Conservation (phyloP, 2,329 filamentous ascomycete genomes). For the Aschersonia sp. region DNA sequence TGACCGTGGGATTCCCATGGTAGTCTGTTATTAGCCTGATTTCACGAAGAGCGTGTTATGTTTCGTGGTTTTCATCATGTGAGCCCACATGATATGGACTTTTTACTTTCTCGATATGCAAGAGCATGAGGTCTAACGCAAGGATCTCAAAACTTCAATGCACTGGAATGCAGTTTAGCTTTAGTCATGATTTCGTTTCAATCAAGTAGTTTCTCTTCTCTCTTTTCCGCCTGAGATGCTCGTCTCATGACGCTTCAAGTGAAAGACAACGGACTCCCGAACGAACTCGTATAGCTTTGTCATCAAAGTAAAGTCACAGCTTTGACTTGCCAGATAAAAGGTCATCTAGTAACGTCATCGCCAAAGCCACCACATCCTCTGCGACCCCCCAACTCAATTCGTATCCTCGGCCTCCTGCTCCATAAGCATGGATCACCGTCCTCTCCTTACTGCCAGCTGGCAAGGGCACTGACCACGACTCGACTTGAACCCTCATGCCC, state of each 20-base stretch:
- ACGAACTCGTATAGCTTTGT: neutral
- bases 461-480: slow-evolving; percentile 12
- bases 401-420: slow-evolving; percentile 41
- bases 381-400: slow-evolving; percentile 46
- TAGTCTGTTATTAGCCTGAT: neutral
- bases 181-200: too few species aligned
- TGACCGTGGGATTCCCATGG: neutral
- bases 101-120: too few species aligned
- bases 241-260: neutral
- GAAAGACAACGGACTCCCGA: neutral
- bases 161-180: too few species aligned
- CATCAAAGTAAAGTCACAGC: neutral
- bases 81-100: too few species aligned
- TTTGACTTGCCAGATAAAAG: neutral
- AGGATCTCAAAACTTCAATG: too few species aligned
- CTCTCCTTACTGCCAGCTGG: neutral
- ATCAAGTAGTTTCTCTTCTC: too few species aligned
- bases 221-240: too few species aligned
- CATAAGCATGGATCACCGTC: slow-evolving; percentile 37
- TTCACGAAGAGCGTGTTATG: too few species aligned
- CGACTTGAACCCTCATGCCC: slow-evolving; percentile 38
- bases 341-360: slow-evolving; percentile 1
- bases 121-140: too few species aligned
- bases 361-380: slow-evolving; percentile 23
- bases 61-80: too few species aligned